Evolutionary conservation across 768 basidiomycete species (phyloP).

Genomic region (Pleurotus salmoneostramineus): DNA sequence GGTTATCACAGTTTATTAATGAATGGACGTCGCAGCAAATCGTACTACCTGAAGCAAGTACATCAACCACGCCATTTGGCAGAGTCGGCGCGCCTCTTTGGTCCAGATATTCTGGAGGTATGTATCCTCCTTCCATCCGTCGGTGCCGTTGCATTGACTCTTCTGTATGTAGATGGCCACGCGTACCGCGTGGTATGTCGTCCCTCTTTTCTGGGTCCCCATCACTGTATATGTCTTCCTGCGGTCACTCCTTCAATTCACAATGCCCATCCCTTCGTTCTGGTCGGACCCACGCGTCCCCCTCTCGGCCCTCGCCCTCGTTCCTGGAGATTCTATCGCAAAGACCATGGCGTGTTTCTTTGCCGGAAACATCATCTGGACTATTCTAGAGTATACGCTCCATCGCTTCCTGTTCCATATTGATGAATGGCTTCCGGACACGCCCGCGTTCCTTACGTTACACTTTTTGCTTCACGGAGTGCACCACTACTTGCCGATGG

Average conservation of each 20-base stretch:
- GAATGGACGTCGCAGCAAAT: slow-evolving; percentile 52
- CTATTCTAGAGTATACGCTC: slow-evolving; percentile 85
- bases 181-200: slow-evolving; percentile 88
- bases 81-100: slow-evolving; percentile 85
- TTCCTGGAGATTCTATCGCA: slow-evolving; percentile 47
- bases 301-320: slow-evolving; percentile 36
- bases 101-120: slow-evolving; percentile 77
- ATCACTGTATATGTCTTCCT: slow-evolving; percentile 76
- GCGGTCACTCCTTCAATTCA: slow-evolving; percentile 82
- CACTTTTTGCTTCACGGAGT: slow-evolving; percentile 95
- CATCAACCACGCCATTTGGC: slow-evolving; percentile 91
- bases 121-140: neutral
- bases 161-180: slow-evolving; percentile 57
- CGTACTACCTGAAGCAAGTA: slow-evolving; percentile 93
- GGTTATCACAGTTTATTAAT: no score
- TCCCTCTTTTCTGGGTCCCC: slow-evolving; percentile 90
- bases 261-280: slow-evolving; percentile 64
- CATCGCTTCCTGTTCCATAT: slow-evolving; percentile 98
- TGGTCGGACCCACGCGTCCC: slow-evolving; percentile 52
- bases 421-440: slow-evolving; percentile 84
- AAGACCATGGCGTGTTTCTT: slow-evolving; percentile 71
- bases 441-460: slow-evolving; percentile 69
- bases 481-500: slow-evolving; percentile 98
- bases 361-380: slow-evolving; percentile 89
- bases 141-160: no score